Conservation (phyloP, 1,284 basidiomycete genomes). For the Anthracocystis walkeri region DNA sequence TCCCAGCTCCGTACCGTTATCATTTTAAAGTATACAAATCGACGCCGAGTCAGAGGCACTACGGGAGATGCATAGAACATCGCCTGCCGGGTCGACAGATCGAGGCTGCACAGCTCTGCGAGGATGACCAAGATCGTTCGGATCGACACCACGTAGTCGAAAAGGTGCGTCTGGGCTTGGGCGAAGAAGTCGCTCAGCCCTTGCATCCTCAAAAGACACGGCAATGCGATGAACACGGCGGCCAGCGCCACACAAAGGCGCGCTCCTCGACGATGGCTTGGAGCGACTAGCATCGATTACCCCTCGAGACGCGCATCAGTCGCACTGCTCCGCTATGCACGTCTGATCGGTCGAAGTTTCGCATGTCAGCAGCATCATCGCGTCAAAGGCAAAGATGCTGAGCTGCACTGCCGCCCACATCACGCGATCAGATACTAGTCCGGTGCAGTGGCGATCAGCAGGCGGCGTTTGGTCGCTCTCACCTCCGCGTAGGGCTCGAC, state of each 20-base stretch:
- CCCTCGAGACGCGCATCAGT: background rate
- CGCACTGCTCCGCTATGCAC: background rate
- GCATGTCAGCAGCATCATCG: background rate
- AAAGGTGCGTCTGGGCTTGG: background rate
- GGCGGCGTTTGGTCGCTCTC: background rate
- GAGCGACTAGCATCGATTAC: background rate
- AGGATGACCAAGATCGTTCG: background rate
- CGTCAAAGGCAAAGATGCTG: no score
- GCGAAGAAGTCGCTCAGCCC: constrained; percentile 7
- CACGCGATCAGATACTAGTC: background rate
- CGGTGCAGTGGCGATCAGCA: background rate
- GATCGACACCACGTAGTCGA: background rate
- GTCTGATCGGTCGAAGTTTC: background rate
- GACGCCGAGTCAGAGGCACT: background rate
- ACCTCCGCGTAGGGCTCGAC: no score
- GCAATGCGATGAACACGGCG: background rate
- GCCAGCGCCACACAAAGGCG: background rate
- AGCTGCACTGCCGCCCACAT: background rate
- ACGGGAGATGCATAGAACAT: background rate
- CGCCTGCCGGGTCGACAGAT: background rate
- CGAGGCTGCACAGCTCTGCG: background rate
- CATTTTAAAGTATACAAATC: constrained; percentile 21
- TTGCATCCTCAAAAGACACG: background rate
- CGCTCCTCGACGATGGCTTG: background rate
- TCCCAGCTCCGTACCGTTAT: background rate